These are phyloP conservation scores for Fusarium sp. DNA, from an alignment of 2,329 filamentous ascomycete species.

Conservation along the genomic window DNA sequence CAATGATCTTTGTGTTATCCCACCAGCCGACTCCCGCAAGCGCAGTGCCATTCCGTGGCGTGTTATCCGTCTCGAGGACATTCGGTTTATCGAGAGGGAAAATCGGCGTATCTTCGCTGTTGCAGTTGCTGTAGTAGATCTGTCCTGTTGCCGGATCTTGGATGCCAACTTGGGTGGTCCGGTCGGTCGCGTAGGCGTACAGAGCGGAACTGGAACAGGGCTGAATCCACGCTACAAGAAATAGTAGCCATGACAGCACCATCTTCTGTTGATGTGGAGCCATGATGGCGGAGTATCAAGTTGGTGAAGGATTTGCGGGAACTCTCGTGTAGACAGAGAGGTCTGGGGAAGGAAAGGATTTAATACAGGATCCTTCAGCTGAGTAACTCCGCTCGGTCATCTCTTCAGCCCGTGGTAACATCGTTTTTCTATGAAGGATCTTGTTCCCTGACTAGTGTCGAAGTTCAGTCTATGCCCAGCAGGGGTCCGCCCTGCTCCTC, in stretches of 20 bases:
- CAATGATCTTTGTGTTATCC: not conserved
- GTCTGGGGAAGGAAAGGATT: not conserved
- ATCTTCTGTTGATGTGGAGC: not conserved
- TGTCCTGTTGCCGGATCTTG: not conserved
- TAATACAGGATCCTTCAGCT: not conserved
- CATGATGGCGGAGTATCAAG: not conserved
- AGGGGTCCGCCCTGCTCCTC: not conserved
- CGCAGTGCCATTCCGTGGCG: not conserved
- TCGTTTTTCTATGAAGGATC: not conserved
- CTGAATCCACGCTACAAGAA: not conserved
- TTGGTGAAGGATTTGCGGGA: not conserved
- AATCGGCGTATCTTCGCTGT: not conserved
- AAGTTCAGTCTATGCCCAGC: not conserved
- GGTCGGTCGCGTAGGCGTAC: not conserved
- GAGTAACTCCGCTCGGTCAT: not conserved
- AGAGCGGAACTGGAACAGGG: not conserved
- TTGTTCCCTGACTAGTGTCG: not conserved
- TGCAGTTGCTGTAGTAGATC: not conserved
- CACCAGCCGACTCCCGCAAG: not conserved
- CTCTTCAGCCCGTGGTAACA: not conserved
- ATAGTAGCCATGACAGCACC: not conserved
- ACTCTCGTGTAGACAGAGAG: not conserved
- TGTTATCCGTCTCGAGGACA: not conserved
- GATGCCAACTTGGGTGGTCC: not conserved
- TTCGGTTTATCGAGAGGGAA: not conserved